Evolutionary conservation across 2,329 filamentous ascomycete genomes (phyloP).

Genomic region (Hymenoscyphus salicellus): DNA sequence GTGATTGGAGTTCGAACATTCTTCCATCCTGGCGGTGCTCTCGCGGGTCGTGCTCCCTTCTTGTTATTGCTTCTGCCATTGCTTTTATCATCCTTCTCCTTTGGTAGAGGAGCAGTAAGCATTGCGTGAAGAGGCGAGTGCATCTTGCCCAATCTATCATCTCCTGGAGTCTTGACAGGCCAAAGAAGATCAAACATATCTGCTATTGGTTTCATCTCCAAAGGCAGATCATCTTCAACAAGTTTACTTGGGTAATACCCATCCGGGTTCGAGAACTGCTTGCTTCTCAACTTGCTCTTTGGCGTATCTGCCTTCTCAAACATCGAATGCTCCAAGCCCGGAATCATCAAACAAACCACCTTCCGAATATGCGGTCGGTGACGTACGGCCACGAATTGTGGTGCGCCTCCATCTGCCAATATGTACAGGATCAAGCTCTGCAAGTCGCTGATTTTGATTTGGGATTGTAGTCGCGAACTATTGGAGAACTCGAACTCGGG

Average conservation of each 20-base stretch:
- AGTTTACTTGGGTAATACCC: conserved; percentile 58
- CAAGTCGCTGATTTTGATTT: conserved; percentile 60
- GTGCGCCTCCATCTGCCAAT: conserved; percentile 61
- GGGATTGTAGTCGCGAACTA: conserved; percentile 55
- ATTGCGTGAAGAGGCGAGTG: conserved; percentile 86
- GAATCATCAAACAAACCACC: conserved; percentile 87
- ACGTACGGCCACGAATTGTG: conserved; percentile 62
- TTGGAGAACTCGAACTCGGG: conserved; percentile 56
- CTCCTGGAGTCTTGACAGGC: conserved; percentile 84
- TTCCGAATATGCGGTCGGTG: conserved; percentile 67
- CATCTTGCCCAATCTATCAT: conserved; percentile 74
- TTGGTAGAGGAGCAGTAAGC: conserved; percentile 70
- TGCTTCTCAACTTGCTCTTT: conserved; percentile 9
- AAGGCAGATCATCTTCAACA: conserved; percentile 49
- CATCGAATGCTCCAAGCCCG: conserved; percentile 86
- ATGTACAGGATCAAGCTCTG: conserved; percentile 65
- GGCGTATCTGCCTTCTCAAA: conserved; percentile 55
- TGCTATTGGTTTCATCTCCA: conserved; percentile 63
- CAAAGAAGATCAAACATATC: conserved; percentile 85
- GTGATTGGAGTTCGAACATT: conserved; percentile 80
- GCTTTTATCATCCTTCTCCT: conserved; percentile 62
- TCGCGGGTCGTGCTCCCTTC: conserved; percentile 59
- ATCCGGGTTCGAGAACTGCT: conserved; percentile 46
- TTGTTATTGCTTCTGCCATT: conserved; percentile 37
- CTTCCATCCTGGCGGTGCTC: conserved; percentile 64